A percentile compares a stretch with the other conserved stretches of the same genome.
These are phyloP conservation scores for Cordia subcordata DNA, from an alignment of 257 asterid species.

Conservation along the genomic window DNA sequence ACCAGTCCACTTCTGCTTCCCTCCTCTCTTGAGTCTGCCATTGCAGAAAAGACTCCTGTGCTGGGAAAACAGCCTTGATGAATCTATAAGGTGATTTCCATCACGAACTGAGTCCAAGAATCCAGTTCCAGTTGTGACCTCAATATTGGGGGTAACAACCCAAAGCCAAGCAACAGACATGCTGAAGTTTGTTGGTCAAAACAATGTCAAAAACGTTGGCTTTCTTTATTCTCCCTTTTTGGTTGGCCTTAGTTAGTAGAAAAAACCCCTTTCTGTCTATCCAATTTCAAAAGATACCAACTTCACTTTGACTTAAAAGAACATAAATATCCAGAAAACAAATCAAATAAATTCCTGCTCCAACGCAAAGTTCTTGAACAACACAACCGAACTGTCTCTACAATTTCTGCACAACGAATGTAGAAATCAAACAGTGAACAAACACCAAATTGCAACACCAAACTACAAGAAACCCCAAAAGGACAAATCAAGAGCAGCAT, in stretches of 20 bases:
- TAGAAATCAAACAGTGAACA: neutral
- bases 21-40: slow-evolving; percentile 31
- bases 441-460: slow-evolving; percentile 28
- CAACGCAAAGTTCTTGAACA: slow-evolving; percentile 32
- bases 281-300: slow-evolving; percentile 23
- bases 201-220: slow-evolving; percentile 24
- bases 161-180: slow-evolving; percentile 78
- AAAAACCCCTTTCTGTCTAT: slow-evolving; percentile 20
- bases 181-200: slow-evolving; percentile 23
- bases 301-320: slow-evolving; percentile 17
- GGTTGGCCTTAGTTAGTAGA: slow-evolving; percentile 13
- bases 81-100: slow-evolving; percentile 38
- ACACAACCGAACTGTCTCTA: slow-evolving; percentile 19
- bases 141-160: slow-evolving; percentile 67
- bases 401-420: slow-evolving; percentile 15
- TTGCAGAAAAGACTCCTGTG: slow-evolving; percentile 24
- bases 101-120: slow-evolving; percentile 48
- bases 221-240: slow-evolving; percentile 20
- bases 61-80: slow-evolving; percentile 30
- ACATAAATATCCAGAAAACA: slow-evolving; percentile 15
- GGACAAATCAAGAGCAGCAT: slow-evolving; percentile 7
- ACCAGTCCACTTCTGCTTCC: slow-evolving; percentile 29
- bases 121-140: slow-evolving; percentile 42
- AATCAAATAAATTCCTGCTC: slow-evolving; percentile 11
- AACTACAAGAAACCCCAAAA: slow-evolving; percentile 12